Evolutionary conservation across 352 stramenopile species (phyloP), one percentile per base, ranked within the genome.

Genomic region (Phytopythium aichiense): DNA sequence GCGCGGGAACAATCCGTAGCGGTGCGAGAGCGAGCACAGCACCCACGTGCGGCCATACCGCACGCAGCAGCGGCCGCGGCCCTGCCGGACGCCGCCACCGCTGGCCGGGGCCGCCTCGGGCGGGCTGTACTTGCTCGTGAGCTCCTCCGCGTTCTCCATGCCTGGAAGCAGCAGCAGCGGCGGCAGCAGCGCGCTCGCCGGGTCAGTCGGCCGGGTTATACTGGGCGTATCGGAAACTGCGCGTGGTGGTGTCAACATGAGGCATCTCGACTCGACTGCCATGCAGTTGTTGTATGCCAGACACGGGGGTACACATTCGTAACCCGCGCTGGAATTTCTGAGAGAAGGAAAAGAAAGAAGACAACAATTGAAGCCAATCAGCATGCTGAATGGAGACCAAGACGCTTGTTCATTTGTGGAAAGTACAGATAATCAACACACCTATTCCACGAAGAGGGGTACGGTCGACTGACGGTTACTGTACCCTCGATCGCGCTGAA

Each of bases 11-110:
- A 76, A 76, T 22, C 76, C 76, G 58, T 85, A 88, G 23, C 57
- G 52, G 4, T 45, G 38, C 8, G 72, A 66, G 31, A 76, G 65
- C 40, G 79, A 86, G 65, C 73, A 94, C 11, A 94, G 57, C 25
- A 91, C 69, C 46, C 65, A 71, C 18, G 84, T 94, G 56, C 70
- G 71, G 40, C 84, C 84, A 53, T 74, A 89, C 40, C 76, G 76
- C 46, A 70, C 64, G 58, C 77, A 89, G 61, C 73, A 89, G 49
- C 57, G 57, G 3, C 57, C 45, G 23, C 42, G 48, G 5, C 30
- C 11, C 37, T 46, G 48, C 16, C 60, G 49, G 25, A 60, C 61
- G 23, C 56, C 42, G 28, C 50, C 53, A 16, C 57, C 55, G 28
- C 25, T 40, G 25, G 25, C 37, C 7, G 46, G 16, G 54, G n/a